Evolutionary conservation across 495 filamentous ascomycete genomes (phyloP), one percentile per base, ranked within the genome.

Genomic region (Aspergillus panamensis): DNA sequence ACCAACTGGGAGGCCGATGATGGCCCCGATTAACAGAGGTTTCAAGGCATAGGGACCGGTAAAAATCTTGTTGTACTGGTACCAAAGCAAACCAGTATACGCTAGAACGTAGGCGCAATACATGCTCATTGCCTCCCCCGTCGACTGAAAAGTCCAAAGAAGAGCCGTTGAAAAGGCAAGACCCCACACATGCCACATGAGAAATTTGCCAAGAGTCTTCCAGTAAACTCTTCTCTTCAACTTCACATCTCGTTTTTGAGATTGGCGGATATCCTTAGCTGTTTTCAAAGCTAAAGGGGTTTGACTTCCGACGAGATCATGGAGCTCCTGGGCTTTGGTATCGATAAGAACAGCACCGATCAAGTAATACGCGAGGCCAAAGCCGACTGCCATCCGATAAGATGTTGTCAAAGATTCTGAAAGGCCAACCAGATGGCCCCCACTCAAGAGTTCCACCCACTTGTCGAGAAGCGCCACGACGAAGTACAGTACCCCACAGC

Each of bases 21-120:
- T 33, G 6, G 75, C 66, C 29, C 79, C 79, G 12, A 71, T 58
- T 6, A 82, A 53, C 20, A 84, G 69, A 0, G 81, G 78, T 53
- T 77, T 79, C 32, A 82, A 64, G 1, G 80, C 81, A 47, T 81
- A 72, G 13, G 79, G 76, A 1, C 81, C 82, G 14, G 77, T 73
- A 63, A 84, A 85, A 48, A 85, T 82, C 53, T 81, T 81, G 59
- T 80, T 84, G 66, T 83, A 84, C 64, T 84, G 81, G 57, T 84
- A 84, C 72, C 80, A 82, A 37, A 84, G 72, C 49, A 84, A 67
- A 29, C 82, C 82, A 10, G 80, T 80, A 64, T 85, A 85, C 32
- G 82, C 73, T 16, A 74, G 66, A 3, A 84, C 69, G 52, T 84
- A 84, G 6, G 76, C 53, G 13, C 79, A 69, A 63, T 80, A 85